Conservation (phyloP, 768 basidiomycete genomes). For the Naganishia vaughanmartiniae region DNA sequence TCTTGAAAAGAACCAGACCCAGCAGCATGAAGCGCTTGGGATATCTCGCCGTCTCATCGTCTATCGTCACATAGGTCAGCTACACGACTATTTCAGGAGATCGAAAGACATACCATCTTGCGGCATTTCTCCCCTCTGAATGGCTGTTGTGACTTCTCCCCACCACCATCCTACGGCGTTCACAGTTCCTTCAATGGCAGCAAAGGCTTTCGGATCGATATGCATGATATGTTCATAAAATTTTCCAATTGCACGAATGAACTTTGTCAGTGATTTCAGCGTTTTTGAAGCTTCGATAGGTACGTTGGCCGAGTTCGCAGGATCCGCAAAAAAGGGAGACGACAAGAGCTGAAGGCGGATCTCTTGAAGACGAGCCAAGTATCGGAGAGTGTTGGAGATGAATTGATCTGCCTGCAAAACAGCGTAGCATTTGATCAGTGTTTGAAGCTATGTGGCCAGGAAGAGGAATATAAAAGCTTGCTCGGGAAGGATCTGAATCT, state of each 20-base stretch:
- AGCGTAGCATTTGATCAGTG: not conserved
- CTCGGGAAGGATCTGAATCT: constrained; percentile 26
- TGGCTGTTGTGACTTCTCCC: constrained; percentile 47
- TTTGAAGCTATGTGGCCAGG: not conserved
- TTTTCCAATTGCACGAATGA: constrained; percentile 49
- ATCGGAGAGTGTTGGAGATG: constrained; percentile 29
- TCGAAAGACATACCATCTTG: constrained; percentile 43
- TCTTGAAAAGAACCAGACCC: constrained; percentile 50
- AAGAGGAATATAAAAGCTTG: not conserved
- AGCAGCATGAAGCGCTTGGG: constrained; percentile 50
- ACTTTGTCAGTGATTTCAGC: constrained; percentile 41
- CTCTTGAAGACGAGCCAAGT: constrained; percentile 28
- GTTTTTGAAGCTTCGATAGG: constrained; percentile 34
- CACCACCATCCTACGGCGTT: constrained; percentile 51
- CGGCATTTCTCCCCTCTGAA: constrained; percentile 43
- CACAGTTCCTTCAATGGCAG: constrained; percentile 38
- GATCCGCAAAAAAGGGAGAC: constrained; percentile 25
- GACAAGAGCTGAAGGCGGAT: constrained; percentile 32
- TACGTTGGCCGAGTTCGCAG: constrained; percentile 4
- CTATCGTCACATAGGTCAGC: constrained; percentile 24
- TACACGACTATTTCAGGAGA: constrained; percentile 2
- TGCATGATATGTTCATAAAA: constrained; percentile 47
- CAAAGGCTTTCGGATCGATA: constrained; percentile 47
- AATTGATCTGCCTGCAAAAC: constrained; percentile 22
- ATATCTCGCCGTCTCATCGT: constrained; percentile 40